Percentiles rank a stretch among this genome's conserved stretches.
These are phyloP conservation scores for Fusarium euwallaceae DNA, from an alignment of 2,329 filamentous ascomycete species.

Conservation along the genomic window DNA sequence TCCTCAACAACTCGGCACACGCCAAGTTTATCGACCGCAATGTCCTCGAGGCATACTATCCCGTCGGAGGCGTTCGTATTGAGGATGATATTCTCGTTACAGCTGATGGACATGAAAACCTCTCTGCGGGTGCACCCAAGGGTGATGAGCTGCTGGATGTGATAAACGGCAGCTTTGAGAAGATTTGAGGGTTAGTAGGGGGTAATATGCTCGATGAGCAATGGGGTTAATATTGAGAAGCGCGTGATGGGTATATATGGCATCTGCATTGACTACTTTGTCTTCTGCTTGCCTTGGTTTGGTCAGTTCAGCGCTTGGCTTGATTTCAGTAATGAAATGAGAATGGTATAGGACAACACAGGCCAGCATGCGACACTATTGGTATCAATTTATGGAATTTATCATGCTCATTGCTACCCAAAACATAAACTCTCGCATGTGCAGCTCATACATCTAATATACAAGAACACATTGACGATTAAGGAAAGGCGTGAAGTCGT, in stretches of 20 bases:
- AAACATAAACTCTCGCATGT: conserved; percentile 34
- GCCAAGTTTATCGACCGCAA: conserved; percentile 74
- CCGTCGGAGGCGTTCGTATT: conserved; percentile 89
- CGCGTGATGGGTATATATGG: conserved; percentile 3
- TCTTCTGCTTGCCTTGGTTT: neutral
- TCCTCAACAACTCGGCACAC: conserved; percentile 70
- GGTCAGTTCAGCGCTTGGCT: neutral
- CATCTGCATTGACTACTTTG: neutral
- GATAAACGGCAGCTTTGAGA: conserved; percentile 59
- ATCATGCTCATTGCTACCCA: conserved; percentile 41
- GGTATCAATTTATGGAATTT: conserved; percentile 25
- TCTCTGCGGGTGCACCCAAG: conserved; percentile 82
- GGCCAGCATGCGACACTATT: neutral
- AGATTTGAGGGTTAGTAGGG: conserved; percentile 26
- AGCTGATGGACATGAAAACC: conserved; percentile 81
- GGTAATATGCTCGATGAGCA: neutral
- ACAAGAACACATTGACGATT: conserved; percentile 30
- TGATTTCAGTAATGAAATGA: conserved; percentile 11
- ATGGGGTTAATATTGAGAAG: neutral
- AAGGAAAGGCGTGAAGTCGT: conserved; percentile 22
- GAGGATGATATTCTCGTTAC: conserved; percentile 92
- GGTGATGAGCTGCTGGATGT: conserved; percentile 76
- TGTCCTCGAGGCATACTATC: conserved; percentile 77
- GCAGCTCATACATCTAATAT: conserved; percentile 36
- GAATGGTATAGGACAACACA: conserved; percentile 4